Percentiles rank a stretch among this genome's conserved stretches.
phyloP scores from a whole-genome alignment of 2,329 filamentous ascomycete genomes.

The Diaporthe citrichinensis region DNA sequence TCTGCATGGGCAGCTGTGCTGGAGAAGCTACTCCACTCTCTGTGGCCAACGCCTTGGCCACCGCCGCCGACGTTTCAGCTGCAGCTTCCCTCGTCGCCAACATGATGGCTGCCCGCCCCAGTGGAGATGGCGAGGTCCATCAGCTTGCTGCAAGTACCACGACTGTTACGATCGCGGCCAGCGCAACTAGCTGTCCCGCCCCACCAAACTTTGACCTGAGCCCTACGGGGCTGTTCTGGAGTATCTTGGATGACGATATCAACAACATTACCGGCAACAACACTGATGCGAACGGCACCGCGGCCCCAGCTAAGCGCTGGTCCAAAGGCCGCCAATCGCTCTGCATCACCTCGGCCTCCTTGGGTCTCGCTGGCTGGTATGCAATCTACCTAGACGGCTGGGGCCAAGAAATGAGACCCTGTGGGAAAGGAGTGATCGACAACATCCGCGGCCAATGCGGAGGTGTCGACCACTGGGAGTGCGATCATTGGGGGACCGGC shows the following conservation, averaged over 20 bases:
- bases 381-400: conserved; percentile 7
- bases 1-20: background rate
- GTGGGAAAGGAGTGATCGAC: conserved; percentile 1
- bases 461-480: background rate
- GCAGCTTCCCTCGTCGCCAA: background rate
- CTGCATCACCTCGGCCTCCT: background rate
- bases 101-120: background rate
- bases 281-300: background rate
- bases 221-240: background rate
- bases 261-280: background rate
- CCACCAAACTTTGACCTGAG: background rate
- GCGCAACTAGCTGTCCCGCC: background rate
- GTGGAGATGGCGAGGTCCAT: no score
- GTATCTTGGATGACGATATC: background rate
- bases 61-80: background rate
- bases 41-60: background rate
- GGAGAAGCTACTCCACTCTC: background rate
- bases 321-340: background rate
- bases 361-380: background rate
- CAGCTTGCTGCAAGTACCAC: background rate
- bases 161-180: background rate
- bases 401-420: background rate
- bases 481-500: background rate
- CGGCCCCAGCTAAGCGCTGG: no score
- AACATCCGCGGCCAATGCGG: conserved; percentile 15